phyloP scores from a whole-genome alignment of 345 rosid species.

The Cardamine resedifolia region DNA sequence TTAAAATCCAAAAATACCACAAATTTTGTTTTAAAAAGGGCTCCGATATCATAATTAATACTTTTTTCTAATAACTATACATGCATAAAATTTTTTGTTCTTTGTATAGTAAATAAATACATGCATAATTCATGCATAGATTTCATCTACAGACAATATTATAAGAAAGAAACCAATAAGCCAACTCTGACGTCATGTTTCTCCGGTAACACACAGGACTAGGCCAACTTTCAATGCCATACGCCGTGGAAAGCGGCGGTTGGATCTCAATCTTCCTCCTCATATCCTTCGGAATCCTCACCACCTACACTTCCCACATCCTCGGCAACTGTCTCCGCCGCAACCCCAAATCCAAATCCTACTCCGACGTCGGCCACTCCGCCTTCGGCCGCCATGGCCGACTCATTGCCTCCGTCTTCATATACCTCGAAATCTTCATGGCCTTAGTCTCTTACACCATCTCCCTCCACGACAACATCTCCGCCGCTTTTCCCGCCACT shows the following conservation, averaged over 20 bases:
- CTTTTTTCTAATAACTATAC: too few species aligned
- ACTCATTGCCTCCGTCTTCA: conserved; percentile 46
- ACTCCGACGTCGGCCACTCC: conserved; percentile 57
- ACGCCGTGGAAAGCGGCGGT: conserved; percentile 68
- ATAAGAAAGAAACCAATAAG: too few species aligned
- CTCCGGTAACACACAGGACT: conserved; percentile 47
- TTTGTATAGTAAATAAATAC: too few species aligned
- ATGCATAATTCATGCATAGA: too few species aligned
- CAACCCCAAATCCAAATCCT: conserved; percentile 62
- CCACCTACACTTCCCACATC: conserved; percentile 60
- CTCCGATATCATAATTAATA: too few species aligned
- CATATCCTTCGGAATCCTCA: conserved; percentile 48
- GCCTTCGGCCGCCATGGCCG: conserved; percentile 62
- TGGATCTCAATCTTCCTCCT: conserved; percentile 67
- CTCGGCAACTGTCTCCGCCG: conserved; percentile 69
- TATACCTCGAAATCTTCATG: conserved; percentile 76
- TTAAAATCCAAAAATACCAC: too few species aligned
- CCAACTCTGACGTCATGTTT: conserved; percentile 17
- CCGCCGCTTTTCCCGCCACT: conserved; percentile 47
- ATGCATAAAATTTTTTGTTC: too few species aligned
- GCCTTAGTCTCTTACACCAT: conserved; percentile 79
- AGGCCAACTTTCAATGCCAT: conserved; percentile 76
- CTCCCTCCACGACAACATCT: conserved; percentile 74
- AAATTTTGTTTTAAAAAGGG: too few species aligned
- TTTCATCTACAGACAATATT: too few species aligned